phyloP scores from a whole-genome alignment of 2,329 filamentous ascomycete species.

The Paecilomyces sp. region DNA sequence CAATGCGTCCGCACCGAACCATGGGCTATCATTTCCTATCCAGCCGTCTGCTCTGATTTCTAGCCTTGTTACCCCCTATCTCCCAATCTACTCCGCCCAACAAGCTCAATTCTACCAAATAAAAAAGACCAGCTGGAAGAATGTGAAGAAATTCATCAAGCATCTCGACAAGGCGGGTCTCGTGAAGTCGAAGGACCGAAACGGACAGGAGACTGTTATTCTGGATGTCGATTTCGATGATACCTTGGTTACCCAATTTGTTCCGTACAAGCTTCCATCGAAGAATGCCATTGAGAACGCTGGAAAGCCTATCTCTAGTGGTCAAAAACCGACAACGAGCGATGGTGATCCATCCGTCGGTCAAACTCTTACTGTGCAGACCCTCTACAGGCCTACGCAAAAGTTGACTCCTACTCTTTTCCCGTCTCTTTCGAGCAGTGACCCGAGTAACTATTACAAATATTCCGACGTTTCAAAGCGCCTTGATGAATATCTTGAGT shows the following conservation, averaged over 20 bases:
- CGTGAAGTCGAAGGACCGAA: slow-evolving; percentile 59
- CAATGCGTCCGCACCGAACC: slow-evolving; percentile 44
- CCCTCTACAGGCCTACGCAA: slow-evolving; percentile 50
- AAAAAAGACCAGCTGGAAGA: slow-evolving; percentile 66
- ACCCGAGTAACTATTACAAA: slow-evolving; percentile 51
- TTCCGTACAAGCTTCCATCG: slow-evolving; percentile 56
- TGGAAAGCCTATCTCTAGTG: slow-evolving; percentile 23
- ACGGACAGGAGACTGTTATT: slow-evolving; percentile 57
- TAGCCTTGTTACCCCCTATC: slow-evolving; percentile 58
- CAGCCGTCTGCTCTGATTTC: slow-evolving; percentile 58
- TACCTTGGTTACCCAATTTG: slow-evolving; percentile 46
- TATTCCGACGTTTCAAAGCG: slow-evolving; percentile 52
- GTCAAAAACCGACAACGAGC: slow-evolving; percentile 18
- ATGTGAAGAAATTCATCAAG: slow-evolving; percentile 63
- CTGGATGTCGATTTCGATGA: slow-evolving; percentile 59
- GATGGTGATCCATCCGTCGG: slow-evolving; percentile 35
- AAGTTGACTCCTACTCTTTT: slow-evolving; percentile 52
- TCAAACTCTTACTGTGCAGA: slow-evolving; percentile 41
- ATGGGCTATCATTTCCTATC: slow-evolving; percentile 55
- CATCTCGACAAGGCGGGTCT: slow-evolving; percentile 56
- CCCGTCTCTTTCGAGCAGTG: slow-evolving; percentile 37
- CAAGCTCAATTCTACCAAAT: slow-evolving; percentile 55
- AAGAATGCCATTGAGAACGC: slow-evolving; percentile 44
- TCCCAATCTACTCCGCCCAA: slow-evolving; percentile 51
- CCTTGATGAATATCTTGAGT: slow-evolving; percentile 52